A percentile compares a stretch with the other conserved stretches of the same genome.
Conservation (phyloP, 352 stramenopile genomes). For the Phytophthora kernoviae region DNA sequence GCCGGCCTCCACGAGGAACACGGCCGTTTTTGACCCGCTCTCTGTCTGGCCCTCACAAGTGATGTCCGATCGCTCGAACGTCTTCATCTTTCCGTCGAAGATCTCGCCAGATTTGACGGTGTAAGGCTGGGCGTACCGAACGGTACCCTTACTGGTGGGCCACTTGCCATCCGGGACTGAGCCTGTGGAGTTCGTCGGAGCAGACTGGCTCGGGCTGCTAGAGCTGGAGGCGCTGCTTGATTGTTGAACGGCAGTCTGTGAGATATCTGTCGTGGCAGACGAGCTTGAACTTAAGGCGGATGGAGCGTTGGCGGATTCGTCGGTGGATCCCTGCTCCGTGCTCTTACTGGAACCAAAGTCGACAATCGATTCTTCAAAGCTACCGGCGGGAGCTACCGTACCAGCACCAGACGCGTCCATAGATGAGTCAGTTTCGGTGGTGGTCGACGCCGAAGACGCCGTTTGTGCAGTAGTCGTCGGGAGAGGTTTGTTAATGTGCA, state of each 20-base stretch:
- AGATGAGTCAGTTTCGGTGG: conserved; percentile 2
- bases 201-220: neutral
- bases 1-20: conserved; percentile 32
- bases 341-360: conserved; percentile 11
- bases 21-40: conserved; percentile 3
- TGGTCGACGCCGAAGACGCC: neutral
- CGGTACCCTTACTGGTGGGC: conserved; percentile 12
- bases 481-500: conserved; percentile 13
- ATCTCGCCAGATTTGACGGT: conserved; percentile 37
- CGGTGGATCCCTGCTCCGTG: conserved; percentile 14
- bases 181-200: conserved; percentile 11
- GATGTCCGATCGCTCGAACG: conserved; percentile 51
- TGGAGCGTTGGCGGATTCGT: neutral
- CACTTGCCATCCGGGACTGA: conserved; percentile 9
- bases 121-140: conserved; percentile 20
- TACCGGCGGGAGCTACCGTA: conserved; percentile 24
- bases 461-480: neutral
- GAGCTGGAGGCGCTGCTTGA: conserved; percentile 20
- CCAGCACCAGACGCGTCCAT: conserved; percentile 11
- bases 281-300: neutral
- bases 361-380: conserved; percentile 21
- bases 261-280: conserved; percentile 4
- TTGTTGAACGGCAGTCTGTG: conserved; percentile 16
- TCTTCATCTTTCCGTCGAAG: conserved; percentile 34
- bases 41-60: conserved; percentile 36